phyloP scores from a whole-genome alignment of 2,329 filamentous ascomycete species.

The Cytospora piceicola region DNA sequence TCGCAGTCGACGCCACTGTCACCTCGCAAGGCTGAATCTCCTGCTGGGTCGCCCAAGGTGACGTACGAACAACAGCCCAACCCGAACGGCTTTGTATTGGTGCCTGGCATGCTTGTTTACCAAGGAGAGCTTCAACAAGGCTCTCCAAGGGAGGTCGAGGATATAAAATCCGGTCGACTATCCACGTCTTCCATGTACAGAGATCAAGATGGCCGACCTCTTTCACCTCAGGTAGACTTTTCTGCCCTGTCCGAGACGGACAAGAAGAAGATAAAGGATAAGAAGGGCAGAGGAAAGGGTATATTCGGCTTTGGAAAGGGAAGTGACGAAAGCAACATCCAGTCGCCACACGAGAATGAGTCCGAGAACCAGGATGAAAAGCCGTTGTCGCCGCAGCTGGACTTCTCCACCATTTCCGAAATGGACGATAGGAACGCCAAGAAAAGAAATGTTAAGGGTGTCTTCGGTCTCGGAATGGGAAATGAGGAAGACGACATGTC shows the following conservation, averaged over 20 bases:
- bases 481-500: neutral
- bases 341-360: neutral
- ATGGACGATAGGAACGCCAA: neutral
- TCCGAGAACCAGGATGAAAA: neutral
- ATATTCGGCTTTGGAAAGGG: neutral
- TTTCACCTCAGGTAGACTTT: neutral
- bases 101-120: conserved; percentile 8
- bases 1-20: neutral
- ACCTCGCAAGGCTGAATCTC: neutral
- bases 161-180: neutral
- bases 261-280: neutral
- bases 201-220: neutral
- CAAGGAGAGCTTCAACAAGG: neutral
- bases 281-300: neutral
- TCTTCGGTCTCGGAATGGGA: neutral
- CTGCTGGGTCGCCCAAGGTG: neutral
- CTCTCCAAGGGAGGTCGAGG: conserved; percentile 6
- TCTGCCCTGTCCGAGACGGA: neutral
- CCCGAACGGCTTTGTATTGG: neutral
- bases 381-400: neutral
- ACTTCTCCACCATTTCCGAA: neutral
- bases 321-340: neutral
- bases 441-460: neutral
- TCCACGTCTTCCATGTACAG: neutral
- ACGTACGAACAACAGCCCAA: neutral